phyloP scores from a whole-genome alignment of 768 basidiomycete species.

The Hemileccinum rubropunctum region DNA sequence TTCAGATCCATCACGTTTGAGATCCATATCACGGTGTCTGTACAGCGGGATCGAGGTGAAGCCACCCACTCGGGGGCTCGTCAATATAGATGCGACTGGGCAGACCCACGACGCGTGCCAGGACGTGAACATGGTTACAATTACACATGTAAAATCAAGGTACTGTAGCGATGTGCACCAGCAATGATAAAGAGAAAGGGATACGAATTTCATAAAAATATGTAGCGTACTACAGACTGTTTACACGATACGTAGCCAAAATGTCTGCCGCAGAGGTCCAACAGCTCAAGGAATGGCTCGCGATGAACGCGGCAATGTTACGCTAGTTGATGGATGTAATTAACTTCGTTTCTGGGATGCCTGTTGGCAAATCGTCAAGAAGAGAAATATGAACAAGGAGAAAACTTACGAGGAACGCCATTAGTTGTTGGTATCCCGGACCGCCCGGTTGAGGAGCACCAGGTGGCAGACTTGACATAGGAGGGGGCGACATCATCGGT shows the following conservation, averaged over 20 bases:
- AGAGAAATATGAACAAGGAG: background rate
- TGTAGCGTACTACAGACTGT: constrained; percentile 15
- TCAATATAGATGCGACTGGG: too few relatives aligned
- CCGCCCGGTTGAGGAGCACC: constrained; percentile 41
- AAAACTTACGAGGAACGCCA: constrained; percentile 64
- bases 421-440: constrained; percentile 58
- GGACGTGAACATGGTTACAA: too few relatives aligned
- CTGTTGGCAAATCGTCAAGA: constrained; percentile 7
- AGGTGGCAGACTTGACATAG: constrained; percentile 39
- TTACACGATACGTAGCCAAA: constrained; percentile 10
- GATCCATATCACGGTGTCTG: too few relatives aligned
- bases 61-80: too few relatives aligned
- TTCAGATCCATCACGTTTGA: too few relatives aligned
- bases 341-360: constrained; percentile 30
- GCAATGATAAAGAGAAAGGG: background rate
- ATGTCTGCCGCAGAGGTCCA: background rate
- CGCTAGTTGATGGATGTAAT: background rate
- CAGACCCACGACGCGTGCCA: too few relatives aligned
- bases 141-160: too few relatives aligned
- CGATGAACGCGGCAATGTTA: background rate
- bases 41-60: too few relatives aligned
- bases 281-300: background rate
- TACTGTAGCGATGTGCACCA: too few relatives aligned
- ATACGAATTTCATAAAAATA: constrained; percentile 29
- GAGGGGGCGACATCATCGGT: constrained; percentile 44